Conservation (phyloP, 2,329 filamentous ascomycete genomes). For the Arthrinium phaeospermum region DNA sequence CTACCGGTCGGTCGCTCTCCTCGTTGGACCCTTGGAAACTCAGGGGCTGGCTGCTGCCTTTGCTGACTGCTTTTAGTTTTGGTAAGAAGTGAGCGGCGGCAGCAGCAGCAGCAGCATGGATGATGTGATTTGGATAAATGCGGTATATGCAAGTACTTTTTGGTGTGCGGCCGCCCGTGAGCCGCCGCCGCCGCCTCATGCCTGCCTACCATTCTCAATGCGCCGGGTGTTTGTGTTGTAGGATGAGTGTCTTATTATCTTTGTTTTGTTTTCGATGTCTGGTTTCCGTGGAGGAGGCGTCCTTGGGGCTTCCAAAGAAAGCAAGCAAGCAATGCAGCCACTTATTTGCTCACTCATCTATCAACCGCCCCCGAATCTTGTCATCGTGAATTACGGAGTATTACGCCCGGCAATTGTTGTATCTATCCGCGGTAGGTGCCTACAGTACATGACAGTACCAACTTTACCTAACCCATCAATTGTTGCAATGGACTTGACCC, state of each 20-base stretch:
- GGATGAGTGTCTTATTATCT: too few species aligned
- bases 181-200: neutral
- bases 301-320: neutral
- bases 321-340: neutral
- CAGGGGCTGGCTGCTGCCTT: neutral
- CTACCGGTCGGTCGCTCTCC: neutral
- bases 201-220: neutral
- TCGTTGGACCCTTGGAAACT: neutral
- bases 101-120: neutral
- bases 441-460: too few species aligned
- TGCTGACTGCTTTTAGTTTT: too few species aligned
- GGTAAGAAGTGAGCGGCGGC: neutral
- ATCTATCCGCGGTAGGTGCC: too few species aligned
- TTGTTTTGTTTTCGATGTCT: too few species aligned
- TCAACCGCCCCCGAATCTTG: too few species aligned
- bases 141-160: constrained; percentile 10
- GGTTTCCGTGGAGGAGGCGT: neutral
- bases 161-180: neutral
- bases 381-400: too few species aligned
- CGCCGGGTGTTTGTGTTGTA: neutral
- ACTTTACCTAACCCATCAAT: too few species aligned
- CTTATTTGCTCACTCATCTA: neutral
- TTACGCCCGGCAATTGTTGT: neutral
- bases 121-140: constrained; percentile 6
- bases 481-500: neutral